Conservation (phyloP, 352 stramenopile species). For the Pythium rishiriense region DNA sequence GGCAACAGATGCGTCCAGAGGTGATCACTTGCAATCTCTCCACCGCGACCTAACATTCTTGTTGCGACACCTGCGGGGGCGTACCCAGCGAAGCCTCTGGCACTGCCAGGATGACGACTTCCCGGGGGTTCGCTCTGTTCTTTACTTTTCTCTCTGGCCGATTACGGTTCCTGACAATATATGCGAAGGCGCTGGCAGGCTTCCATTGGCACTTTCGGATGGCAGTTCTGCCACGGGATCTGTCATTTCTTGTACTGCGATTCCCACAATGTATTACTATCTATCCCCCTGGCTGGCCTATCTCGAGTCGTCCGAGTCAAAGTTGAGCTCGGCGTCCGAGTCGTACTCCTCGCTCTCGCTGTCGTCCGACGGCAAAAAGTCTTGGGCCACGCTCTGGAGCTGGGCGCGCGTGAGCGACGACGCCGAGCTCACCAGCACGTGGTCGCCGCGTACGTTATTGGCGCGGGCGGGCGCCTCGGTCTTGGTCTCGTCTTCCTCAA, state of each 20-base stretch:
- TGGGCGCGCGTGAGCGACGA: slow-evolving; percentile 19
- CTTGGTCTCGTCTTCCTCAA: slow-evolving; percentile 1
- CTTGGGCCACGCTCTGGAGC: slow-evolving; percentile 17
- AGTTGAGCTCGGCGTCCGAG: slow-evolving; percentile 25
- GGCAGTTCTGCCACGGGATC: no score
- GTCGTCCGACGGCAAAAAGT: slow-evolving; percentile 28
- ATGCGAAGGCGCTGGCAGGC: no score
- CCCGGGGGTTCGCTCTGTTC: no score
- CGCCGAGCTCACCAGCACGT: slow-evolving; percentile 12
- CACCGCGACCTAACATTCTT: neutral
- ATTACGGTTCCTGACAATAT: no score
- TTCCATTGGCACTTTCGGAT: no score
- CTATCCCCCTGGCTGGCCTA: neutral
- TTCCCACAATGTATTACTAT: slow-evolving; percentile 18
- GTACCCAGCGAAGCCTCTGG: no score
- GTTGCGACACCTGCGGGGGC: neutral
- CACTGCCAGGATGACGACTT: no score
- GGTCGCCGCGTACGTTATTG: slow-evolving; percentile 19
- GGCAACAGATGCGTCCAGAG: slow-evolving; percentile 8
- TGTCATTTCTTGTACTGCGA: neutral
- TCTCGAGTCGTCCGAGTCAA: slow-evolving; percentile 26
- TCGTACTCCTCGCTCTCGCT: slow-evolving; percentile 23
- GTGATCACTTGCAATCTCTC: neutral
- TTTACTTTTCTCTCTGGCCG: no score
- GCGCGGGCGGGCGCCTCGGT: neutral